Conservation (phyloP, 2,329 filamentous ascomycete species). For the Stenocarpella maydis region DNA sequence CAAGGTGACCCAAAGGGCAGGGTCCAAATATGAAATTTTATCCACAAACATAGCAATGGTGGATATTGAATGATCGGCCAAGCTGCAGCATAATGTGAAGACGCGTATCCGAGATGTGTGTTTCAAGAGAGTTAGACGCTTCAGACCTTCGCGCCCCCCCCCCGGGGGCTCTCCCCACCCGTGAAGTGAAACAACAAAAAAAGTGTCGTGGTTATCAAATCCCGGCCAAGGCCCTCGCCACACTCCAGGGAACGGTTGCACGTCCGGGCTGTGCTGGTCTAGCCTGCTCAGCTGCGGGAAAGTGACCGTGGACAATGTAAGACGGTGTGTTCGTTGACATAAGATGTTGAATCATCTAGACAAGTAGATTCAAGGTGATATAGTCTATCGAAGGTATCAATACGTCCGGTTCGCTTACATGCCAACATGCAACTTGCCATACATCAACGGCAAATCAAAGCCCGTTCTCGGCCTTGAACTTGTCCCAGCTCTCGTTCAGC, state of each 20-base stretch:
- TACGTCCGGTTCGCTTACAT: constrained; percentile 6
- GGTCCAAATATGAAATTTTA: not conserved
- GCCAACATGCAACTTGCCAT: not conserved
- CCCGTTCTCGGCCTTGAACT: constrained; percentile 74
- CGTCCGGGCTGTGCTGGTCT: not conserved
- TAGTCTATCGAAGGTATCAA: constrained; percentile 35
- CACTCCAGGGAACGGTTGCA: too few relatives aligned
- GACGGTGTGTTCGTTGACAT: not conserved
- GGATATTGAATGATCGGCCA: not conserved
- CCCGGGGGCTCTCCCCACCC: not conserved
- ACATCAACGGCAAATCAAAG: constrained; percentile 52
- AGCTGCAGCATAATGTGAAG: not conserved
- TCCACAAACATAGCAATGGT: not conserved
- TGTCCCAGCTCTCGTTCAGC: constrained; percentile 77
- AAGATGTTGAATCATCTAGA: not conserved
- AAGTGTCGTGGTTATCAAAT: too few relatives aligned
- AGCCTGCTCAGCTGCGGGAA: not conserved
- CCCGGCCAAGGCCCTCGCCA: too few relatives aligned
- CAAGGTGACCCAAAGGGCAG: not conserved
- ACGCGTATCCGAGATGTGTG: not conserved
- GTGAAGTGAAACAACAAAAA: not conserved
- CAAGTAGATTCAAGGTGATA: not conserved
- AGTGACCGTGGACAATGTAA: not conserved
- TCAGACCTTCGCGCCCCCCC: not conserved
- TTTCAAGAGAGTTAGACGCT: not conserved